These are phyloP conservation scores for Collybiopsis luxurians DNA, from an alignment of 768 basidiomycete genomes.

Conservation along the genomic window DNA sequence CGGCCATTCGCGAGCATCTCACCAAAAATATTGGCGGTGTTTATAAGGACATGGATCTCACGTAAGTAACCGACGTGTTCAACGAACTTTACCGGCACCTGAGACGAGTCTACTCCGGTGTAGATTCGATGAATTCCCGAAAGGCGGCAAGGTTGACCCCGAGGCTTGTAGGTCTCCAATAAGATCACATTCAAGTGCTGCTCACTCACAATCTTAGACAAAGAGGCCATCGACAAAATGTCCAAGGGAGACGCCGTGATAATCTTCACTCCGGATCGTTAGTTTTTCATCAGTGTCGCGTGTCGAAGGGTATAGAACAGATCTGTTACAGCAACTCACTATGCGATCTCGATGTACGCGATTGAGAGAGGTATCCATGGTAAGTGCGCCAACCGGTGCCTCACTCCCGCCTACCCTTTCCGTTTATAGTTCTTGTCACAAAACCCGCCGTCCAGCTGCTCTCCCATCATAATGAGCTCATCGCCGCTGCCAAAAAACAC, in stretches of 20 bases:
- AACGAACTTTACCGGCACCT: neutral
- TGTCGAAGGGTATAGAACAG: neutral
- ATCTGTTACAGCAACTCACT: constrained; percentile 66
- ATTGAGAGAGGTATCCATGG: constrained; percentile 81
- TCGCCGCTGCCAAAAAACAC: constrained; percentile 73
- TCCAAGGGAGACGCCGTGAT: constrained; percentile 85
- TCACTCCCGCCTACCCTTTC: neutral
- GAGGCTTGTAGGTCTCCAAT: constrained; percentile 75
- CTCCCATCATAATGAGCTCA: constrained; percentile 76
- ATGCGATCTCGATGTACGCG: constrained; percentile 81
- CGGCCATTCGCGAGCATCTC: constrained; percentile 79
- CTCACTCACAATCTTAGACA: constrained; percentile 47
- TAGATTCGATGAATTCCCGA: constrained; percentile 81
- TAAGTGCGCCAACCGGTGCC: neutral
- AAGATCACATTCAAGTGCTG: neutral
- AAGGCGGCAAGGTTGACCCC: constrained; percentile 62
- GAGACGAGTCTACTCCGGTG: neutral
- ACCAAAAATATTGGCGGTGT: constrained; percentile 76
- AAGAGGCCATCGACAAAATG: constrained; percentile 73
- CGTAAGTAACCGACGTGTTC: too few relatives aligned
- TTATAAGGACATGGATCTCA: constrained; percentile 86
- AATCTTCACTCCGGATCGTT: constrained; percentile 91
- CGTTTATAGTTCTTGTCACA: constrained; percentile 61
- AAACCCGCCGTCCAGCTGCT: constrained; percentile 91
- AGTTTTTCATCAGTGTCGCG: constrained; percentile 22